These are phyloP conservation scores for Hibiscus tridactylites DNA, from an alignment of 345 rosid genomes.

Conservation along the genomic window DNA sequence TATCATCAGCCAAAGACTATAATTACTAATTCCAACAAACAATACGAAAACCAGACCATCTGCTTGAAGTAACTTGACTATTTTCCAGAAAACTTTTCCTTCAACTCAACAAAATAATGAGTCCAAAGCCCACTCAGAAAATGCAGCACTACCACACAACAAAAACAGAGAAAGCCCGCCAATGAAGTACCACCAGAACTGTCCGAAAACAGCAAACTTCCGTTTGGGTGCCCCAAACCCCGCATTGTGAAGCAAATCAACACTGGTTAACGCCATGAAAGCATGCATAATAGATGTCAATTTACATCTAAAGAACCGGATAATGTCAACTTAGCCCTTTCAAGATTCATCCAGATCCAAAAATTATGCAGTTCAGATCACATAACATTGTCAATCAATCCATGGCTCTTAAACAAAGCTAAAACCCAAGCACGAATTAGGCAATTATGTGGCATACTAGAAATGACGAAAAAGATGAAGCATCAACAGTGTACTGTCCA, in stretches of 20 bases:
- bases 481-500: too few relatives aligned
- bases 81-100: not conserved
- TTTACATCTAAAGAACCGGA: conserved; percentile 7
- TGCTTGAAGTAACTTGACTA: not conserved
- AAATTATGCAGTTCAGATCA: not conserved
- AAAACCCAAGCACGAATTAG: not conserved
- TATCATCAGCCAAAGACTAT: conserved; percentile 18
- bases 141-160: not conserved
- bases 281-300: not conserved
- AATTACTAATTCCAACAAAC: conserved; percentile 17
- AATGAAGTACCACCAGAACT: conserved; percentile 6
- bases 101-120: conserved; percentile 12
- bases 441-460: too few relatives aligned
- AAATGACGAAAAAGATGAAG: too few relatives aligned
- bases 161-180: conserved; percentile 1
- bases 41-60: conserved; percentile 28
- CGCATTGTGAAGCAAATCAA: not conserved
- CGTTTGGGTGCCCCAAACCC: conserved; percentile 3
- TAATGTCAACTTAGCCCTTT: not conserved
- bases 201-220: conserved; percentile 5
- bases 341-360: not conserved
- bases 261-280: conserved; percentile 1
- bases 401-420: not conserved
- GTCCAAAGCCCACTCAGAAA: conserved; percentile 4
- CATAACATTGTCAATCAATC: conserved; percentile 1